These are phyloP conservation scores for Ophiognomonia clavigignenti-juglandacearum DNA, from an alignment of 2,329 filamentous ascomycete genomes.

Conservation along the genomic window DNA sequence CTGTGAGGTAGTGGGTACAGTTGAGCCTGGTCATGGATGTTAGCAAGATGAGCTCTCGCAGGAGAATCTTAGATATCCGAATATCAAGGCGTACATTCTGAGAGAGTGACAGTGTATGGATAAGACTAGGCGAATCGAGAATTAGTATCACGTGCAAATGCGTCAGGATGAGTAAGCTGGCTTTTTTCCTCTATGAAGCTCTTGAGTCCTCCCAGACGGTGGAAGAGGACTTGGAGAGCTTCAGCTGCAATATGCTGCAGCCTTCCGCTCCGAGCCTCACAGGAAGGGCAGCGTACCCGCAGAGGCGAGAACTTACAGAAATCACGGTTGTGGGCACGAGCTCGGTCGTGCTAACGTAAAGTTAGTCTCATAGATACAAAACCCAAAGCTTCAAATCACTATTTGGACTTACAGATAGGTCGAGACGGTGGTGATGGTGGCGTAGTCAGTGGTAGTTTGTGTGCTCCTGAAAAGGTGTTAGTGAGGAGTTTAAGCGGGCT, in stretches of 20 bases:
- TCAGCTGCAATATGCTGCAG: no score
- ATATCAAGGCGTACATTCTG: constrained; percentile 9
- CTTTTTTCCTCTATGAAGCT: no score
- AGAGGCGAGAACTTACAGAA: constrained; percentile 4
- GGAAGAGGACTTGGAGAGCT: no score
- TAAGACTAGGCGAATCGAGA: no score
- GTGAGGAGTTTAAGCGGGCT: no score
- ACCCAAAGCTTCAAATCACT: no score
- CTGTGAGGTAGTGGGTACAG: no score
- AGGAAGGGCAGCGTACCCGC: no score
- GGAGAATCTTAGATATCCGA: neutral
- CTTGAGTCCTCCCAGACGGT: no score
- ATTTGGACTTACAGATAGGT: constrained; percentile 3
- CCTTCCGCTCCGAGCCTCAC: no score
- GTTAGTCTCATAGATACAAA: no score
- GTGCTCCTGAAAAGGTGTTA: neutral
- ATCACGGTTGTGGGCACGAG: constrained; percentile 9
- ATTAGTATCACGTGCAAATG: neutral
- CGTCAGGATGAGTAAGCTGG: neutral
- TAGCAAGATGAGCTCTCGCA: neutral
- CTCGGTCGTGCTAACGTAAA: constrained; percentile 8
- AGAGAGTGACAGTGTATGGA: constrained; percentile 13
- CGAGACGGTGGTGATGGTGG: neutral
- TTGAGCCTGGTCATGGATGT: no score
- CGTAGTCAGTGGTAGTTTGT: neutral